Evolutionary conservation across 75 land plant species (phyloP), one percentile per base, ranked within the genome.

Genomic region (Azolla pinnata): DNA sequence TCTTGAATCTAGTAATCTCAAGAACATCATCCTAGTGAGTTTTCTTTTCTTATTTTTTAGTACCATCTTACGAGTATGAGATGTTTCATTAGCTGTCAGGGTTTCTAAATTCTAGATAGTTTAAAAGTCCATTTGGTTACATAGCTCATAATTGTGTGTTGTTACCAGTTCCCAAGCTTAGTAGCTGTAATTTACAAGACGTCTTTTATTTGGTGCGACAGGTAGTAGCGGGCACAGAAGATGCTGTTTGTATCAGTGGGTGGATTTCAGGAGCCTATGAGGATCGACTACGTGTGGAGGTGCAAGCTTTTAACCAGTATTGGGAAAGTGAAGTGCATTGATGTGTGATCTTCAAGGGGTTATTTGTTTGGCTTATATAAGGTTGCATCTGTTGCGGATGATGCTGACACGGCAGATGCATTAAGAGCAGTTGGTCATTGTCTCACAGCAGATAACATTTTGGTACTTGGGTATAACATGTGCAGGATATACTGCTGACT

Each of bases 221-320:
- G 92, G 92, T 93, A 1, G 98, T 86, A 59, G 90, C 88, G 50
- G 96, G 98, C 0, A 54, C 76, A 45, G 87, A 82, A 46, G 78
- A 84, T 1, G 96, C 84, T 16, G 63, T 72, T 30, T 56, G 59
- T 0, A 79, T 89, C 17, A 80, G 97, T 17, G 60, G 69, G 40
- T 93, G 96, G 98, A 79, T 93, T 29, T 74, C 98, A 1, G 60
- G 70, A 14, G 85, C 98, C 16, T 89, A 70, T 63, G 71, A 68
- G 61, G 96, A 93, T 73, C 90, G 96, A 20, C 80, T 93, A 20
- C 78, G 71, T 62, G 98, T 93, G 0, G 85, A 93, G 85, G 97
- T 92, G 30, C 60, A 50, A 8, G n/a, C 0, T 4, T 32, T 31
- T n/a, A n/a, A n/a, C n/a, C n/a, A n/a, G 4, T 14, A 46, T 14